phyloP scores from a whole-genome alignment of 176 grass and related monocot genomes.

The Cenchrus purpureus region DNA sequence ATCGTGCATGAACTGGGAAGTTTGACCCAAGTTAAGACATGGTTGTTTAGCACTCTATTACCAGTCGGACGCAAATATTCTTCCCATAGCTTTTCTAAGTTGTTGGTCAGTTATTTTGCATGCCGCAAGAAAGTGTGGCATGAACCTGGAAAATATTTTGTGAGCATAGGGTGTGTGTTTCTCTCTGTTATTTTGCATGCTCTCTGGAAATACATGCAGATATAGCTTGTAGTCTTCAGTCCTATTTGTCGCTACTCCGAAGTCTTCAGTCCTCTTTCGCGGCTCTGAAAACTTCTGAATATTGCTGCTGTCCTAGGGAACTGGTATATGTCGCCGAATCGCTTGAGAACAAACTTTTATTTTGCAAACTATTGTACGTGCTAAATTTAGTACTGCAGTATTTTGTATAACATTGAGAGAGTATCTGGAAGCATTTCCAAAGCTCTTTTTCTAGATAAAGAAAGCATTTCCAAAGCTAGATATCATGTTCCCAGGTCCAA shows the following conservation, averaged over 20 bases:
- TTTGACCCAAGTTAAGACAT: background rate
- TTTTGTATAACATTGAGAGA: background rate
- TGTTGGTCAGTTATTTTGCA: background rate
- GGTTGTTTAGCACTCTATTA: background rate
- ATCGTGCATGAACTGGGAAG: background rate
- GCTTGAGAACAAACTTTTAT: background rate
- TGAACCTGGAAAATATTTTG: background rate
- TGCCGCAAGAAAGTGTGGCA: background rate
- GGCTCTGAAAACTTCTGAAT: constrained; percentile 4
- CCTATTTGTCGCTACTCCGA: no score
- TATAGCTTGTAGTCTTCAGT: background rate
- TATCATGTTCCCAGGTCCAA: background rate
- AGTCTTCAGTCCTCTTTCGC: background rate
- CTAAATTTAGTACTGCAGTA: background rate
- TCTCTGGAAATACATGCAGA: background rate
- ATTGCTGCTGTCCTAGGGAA: background rate
- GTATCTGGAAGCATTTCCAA: background rate
- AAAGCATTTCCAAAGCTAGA: background rate
- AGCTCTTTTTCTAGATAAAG: background rate
- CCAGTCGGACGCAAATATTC: background rate
- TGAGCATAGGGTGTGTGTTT: background rate
- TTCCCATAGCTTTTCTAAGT: background rate
- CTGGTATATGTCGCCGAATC: background rate
- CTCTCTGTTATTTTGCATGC: background rate
- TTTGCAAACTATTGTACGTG: background rate